Base-by-base conservation (phyloP, 2,329 filamentous ascomycete species). In the Fonsecaea nubica region DNA sequence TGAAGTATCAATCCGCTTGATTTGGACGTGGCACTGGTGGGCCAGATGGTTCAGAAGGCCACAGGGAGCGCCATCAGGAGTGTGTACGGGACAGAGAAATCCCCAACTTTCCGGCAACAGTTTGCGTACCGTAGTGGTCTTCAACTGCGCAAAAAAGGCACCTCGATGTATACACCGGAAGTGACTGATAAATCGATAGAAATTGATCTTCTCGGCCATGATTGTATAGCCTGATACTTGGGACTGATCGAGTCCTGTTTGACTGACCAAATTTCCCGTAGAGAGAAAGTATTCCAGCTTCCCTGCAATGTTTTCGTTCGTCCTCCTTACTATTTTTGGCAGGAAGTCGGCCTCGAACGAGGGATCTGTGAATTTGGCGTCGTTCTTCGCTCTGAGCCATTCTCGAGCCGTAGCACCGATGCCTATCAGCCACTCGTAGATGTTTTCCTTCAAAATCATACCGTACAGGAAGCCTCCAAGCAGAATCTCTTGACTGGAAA, bases 111-210 rank as follows among this genome's bases (percentile, higher is more conserved):
- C 95, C 1, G 95, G 95, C 21, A 98, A 82, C 73, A 99, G 83
- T 79, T 98, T 99, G 82, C 95, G 88, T 58, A 99, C 95, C 0
- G 95, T 95, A 0, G 95, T 99, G 0, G 95, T 99, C 81, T 97
- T 98, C 71, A 99, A 81, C 77, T 98, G 92, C 3, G 95, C 95
- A 78, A 99, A 99, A 86, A 99, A 99, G 77, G 92, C 95, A 84
- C 95, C 95, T 88, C 95, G 89, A 82, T 99, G 95, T 65, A 99
- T 92, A 93, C 97, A 97, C 72, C 95, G 91, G 86, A 99, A 99
- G 79, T 99, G 95, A 79, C 92, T 95, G 81, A 99, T 96, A 82
- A 98, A 99, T 74, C 95, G 92, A 75, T 96, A 88, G 78, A 98
- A 99, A 82, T 99, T 99, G 77, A 99, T 94, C 85, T 98, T 98